Evolutionary conservation across 2,329 filamentous ascomycete genomes (phyloP).

Genomic region (Sarocladium oryzae): DNA sequence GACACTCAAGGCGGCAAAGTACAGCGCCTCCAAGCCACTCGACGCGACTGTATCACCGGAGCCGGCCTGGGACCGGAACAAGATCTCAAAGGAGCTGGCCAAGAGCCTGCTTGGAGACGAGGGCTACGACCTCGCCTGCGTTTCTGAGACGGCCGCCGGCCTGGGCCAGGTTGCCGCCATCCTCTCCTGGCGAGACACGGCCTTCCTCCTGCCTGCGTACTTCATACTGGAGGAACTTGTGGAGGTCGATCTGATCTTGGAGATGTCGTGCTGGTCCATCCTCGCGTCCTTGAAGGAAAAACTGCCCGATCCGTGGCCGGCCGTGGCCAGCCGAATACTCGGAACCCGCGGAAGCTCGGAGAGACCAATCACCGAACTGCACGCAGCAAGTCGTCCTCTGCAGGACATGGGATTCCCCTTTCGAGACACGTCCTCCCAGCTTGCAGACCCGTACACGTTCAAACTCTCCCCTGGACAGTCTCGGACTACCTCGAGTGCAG

Average conservation of each 20-base stretch:
- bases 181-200: neutral
- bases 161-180: neutral
- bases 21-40: neutral
- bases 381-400: too few relatives aligned
- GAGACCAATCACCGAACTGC: neutral
- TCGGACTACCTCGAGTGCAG: too few relatives aligned
- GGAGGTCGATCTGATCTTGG: neutral
- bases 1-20: neutral
- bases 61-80: neutral
- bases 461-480: neutral
- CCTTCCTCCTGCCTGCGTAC: neutral
- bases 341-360: neutral
- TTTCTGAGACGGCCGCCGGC: neutral
- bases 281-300: neutral
- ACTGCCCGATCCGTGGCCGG: neutral
- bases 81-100: neutral
- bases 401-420: too few relatives aligned
- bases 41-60: neutral
- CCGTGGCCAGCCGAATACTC: neutral
- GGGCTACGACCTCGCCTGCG: neutral
- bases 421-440: neutral
- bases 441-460: neutral
- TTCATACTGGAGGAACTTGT: neutral
- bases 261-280: neutral
- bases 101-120: neutral